Percentiles rank a stretch among this genome's conserved stretches.
Conservation (phyloP, 257 asterid genomes). For the Nicotiana obtusifolia region DNA sequence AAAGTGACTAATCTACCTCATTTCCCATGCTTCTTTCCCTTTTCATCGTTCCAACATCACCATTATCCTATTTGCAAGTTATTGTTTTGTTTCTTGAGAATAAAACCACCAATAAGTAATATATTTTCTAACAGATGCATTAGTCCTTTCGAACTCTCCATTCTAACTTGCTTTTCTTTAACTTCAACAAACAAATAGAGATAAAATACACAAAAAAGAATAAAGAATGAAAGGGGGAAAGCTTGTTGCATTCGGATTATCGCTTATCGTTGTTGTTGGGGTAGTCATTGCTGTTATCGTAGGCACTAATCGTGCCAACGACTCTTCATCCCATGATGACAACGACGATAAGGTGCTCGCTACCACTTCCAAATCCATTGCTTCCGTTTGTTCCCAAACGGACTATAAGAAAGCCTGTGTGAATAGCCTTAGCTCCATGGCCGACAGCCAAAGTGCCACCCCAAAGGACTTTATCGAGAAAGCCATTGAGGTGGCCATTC, state of each 20-base stretch:
- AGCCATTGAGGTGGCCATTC: constrained; percentile 21
- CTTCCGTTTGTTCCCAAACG: constrained; percentile 29
- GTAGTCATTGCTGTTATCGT: constrained; percentile 12
- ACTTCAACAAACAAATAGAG: not conserved
- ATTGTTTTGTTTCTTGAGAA: not conserved
- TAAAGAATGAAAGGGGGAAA: constrained; percentile 16
- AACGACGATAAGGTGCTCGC: constrained; percentile 8
- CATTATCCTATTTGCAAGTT: not conserved
- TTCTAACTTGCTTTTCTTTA: not conserved
- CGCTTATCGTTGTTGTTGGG: constrained; percentile 20
- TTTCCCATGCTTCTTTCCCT: not conserved
- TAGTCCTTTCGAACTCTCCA: not conserved
- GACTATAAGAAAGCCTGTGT: constrained; percentile 30
- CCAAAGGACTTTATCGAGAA: constrained; percentile 30
- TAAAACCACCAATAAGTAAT: not conserved
- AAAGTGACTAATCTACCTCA: not conserved
- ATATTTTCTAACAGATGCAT: not conserved
- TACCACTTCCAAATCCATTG: constrained; percentile 20
- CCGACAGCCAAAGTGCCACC: constrained; percentile 17
- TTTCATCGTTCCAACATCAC: not conserved
- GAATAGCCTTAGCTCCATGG: constrained; percentile 21
- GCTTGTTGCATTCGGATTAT: constrained; percentile 13
- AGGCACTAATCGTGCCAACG: not conserved
- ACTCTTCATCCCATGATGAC: not conserved
- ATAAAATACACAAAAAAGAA: too few relatives aligned